Conservation (phyloP, 192 early-diverging fungal species). For the Coemansia furcata region DNA sequence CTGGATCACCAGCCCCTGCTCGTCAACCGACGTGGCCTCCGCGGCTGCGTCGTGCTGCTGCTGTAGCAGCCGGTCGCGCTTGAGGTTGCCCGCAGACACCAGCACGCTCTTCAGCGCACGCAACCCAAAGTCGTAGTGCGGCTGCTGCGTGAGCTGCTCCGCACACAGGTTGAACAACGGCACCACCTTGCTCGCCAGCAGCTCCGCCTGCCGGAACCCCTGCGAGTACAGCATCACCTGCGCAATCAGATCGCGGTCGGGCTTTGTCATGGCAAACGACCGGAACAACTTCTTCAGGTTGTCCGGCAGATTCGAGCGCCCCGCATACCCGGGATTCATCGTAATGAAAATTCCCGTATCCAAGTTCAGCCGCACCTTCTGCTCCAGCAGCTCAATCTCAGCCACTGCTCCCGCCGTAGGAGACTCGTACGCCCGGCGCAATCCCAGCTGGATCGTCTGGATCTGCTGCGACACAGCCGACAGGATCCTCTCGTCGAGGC, state of each 20-base stretch:
- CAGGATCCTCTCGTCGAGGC: slow-evolving; percentile 95
- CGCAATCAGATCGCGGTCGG: slow-evolving; percentile 96
- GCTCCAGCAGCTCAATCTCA: slow-evolving; percentile 93
- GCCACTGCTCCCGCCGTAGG: slow-evolving; percentile 20
- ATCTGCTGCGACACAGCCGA: slow-evolving; percentile 99
- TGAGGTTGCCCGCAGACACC: slow-evolving; percentile 98
- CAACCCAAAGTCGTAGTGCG: slow-evolving; percentile 99
- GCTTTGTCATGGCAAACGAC: slow-evolving; percentile 98
- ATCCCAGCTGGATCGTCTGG: slow-evolving; percentile 96
- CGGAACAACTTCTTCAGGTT: slow-evolving; percentile 99
- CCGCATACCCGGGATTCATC: slow-evolving; percentile 99
- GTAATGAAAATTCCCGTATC: slow-evolving; percentile 98
- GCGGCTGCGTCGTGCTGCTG: slow-evolving; percentile 16
- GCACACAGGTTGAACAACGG: slow-evolving; percentile 95
- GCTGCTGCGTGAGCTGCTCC: slow-evolving; percentile 93
- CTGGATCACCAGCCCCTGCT: slow-evolving; percentile 94
- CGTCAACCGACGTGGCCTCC: slow-evolving; percentile 61
- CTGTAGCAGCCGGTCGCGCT: slow-evolving; percentile 76
- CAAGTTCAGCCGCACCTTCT: slow-evolving; percentile 78
- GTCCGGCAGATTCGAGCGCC: slow-evolving; percentile 96
- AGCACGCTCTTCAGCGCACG: slow-evolving; percentile 98
- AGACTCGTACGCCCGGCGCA: slow-evolving; percentile 53
- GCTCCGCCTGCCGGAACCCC: slow-evolving; percentile 96
- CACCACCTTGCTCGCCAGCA: slow-evolving; percentile 91
- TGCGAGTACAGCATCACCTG: slow-evolving; percentile 99